phyloP scores from a whole-genome alignment of 371 early-diverging fungal species.

The Apophysomyces ossiformis region DNA sequence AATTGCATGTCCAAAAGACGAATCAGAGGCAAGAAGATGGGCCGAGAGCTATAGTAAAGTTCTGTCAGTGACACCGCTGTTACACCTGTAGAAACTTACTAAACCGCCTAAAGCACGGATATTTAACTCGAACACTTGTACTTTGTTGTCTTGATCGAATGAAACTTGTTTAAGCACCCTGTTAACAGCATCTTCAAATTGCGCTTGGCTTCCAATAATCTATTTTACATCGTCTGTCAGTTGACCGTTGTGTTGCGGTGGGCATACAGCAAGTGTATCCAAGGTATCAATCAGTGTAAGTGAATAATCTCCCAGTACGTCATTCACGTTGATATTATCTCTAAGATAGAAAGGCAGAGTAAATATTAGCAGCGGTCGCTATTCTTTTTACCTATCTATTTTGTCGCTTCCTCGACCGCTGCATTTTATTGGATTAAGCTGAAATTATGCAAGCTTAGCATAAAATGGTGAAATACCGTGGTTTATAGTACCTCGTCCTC shows the following conservation, averaged over 20 bases:
- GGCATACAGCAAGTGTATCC: conserved; percentile 81
- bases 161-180: conserved; percentile 67
- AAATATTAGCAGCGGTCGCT: neutral
- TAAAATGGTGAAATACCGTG: neutral
- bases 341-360: conserved; percentile 26
- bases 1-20: conserved; percentile 56
- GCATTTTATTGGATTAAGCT: conserved; percentile 87
- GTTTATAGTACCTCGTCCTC: conserved; percentile 74
- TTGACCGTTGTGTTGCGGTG: neutral
- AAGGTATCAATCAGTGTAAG: conserved; percentile 90
- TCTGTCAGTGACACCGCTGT: neutral
- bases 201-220: conserved; percentile 71
- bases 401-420: conserved; percentile 80
- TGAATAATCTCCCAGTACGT: conserved; percentile 91
- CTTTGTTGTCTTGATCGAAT: conserved; percentile 84
- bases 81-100: conserved; percentile 36
- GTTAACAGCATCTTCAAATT: conserved; percentile 76
- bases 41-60: conserved; percentile 66
- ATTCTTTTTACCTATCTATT: conserved; percentile 60
- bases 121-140: conserved; percentile 95
- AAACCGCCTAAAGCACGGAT: conserved; percentile 92
- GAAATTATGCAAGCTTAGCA: conserved; percentile 8
- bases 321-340: conserved; percentile 74
- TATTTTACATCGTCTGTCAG: conserved; percentile 21
- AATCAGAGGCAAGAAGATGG: conserved; percentile 84